Conservation (phyloP, 2,329 filamentous ascomycete species). For the Fusarium sublunatum region DNA sequence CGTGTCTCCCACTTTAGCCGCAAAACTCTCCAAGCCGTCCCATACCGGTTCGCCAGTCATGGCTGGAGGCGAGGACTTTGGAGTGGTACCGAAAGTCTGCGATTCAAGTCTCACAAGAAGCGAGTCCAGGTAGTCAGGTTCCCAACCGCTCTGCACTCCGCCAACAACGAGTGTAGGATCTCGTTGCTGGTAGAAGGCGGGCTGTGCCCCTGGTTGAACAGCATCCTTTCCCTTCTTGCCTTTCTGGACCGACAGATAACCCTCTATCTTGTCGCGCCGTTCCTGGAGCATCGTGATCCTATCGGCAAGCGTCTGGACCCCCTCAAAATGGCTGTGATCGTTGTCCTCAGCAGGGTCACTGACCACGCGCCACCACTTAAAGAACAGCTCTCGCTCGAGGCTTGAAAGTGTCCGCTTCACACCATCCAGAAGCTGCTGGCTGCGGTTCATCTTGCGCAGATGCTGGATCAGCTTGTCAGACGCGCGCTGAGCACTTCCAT, state of each 20-base stretch:
- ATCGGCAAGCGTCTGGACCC: not conserved
- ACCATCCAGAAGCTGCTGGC: not conserved
- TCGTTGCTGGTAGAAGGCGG: slow-evolving; percentile 43
- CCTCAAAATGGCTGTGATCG: not conserved
- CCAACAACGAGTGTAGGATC: slow-evolving; percentile 55
- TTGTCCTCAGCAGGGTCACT: not conserved
- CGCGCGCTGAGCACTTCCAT: not conserved
- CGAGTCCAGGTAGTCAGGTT: slow-evolving; percentile 49
- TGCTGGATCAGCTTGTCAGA: not conserved
- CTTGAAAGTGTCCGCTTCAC: not conserved
- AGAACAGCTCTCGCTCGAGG: not conserved
- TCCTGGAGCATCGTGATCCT: not conserved
- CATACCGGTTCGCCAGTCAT: no score
- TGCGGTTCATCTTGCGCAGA: not conserved
- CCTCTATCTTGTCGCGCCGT: not conserved
- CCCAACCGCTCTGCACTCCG: slow-evolving; percentile 53
- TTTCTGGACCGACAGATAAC: not conserved
- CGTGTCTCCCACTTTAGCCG: no score
- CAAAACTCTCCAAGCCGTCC: not conserved
- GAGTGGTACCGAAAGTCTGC: no score
- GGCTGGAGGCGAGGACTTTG: no score
- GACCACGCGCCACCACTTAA: not conserved
- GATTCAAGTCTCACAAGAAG: slow-evolving; percentile 15
- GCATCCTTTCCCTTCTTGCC: not conserved
- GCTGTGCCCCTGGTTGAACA: slow-evolving; percentile 3